A percentile compares a stretch with the other conserved stretches of the same genome.
These are phyloP conservation scores for Mycocalia duriaeana DNA, from an alignment of 1,284 basidiomycete species.

Conservation along the genomic window DNA sequence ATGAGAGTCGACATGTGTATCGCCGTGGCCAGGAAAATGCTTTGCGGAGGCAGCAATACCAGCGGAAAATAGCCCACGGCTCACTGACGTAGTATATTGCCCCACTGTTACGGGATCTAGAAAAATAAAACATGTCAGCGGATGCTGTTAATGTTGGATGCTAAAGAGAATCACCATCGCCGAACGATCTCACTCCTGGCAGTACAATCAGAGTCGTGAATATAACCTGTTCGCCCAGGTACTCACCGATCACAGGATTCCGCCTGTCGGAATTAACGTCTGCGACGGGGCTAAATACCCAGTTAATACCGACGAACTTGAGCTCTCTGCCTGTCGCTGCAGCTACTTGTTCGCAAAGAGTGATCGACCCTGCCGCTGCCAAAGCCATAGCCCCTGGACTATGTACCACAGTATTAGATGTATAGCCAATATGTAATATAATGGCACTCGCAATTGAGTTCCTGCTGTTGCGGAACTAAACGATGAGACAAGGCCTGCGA, in stretches of 20 bases:
- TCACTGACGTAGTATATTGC: slow-evolving; percentile 41
- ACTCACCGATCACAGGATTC: slow-evolving; percentile 66
- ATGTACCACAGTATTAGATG: slow-evolving; percentile 2
- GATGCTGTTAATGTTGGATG: no score
- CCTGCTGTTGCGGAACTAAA: slow-evolving; percentile 52
- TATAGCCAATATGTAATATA: not conserved
- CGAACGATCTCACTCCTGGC: slow-evolving; percentile 65
- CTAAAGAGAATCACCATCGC: slow-evolving; percentile 55
- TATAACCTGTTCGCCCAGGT: no score
- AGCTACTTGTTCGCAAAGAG: slow-evolving; percentile 43
- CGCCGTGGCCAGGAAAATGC: slow-evolving; percentile 72
- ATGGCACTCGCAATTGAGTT: slow-evolving; percentile 55
- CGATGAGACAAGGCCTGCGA: slow-evolving; percentile 57
- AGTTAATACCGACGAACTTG: slow-evolving; percentile 59
- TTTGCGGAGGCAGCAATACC: slow-evolving; percentile 58
- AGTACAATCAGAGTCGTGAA: no score
- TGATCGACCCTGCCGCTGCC: slow-evolving; percentile 46
- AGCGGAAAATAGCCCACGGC: slow-evolving; percentile 39
- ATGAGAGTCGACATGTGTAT: slow-evolving; percentile 67
- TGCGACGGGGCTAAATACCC: slow-evolving; percentile 65
- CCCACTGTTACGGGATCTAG: slow-evolving; percentile 51
- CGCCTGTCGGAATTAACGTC: slow-evolving; percentile 63
- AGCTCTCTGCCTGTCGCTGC: slow-evolving; percentile 51
- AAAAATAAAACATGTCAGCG: no score
- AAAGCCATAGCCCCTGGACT: slow-evolving; percentile 74